Evolutionary conservation across 345 rosid species (phyloP), one percentile per base, ranked within the genome.

Genomic region (Euphorbia peplus): DNA sequence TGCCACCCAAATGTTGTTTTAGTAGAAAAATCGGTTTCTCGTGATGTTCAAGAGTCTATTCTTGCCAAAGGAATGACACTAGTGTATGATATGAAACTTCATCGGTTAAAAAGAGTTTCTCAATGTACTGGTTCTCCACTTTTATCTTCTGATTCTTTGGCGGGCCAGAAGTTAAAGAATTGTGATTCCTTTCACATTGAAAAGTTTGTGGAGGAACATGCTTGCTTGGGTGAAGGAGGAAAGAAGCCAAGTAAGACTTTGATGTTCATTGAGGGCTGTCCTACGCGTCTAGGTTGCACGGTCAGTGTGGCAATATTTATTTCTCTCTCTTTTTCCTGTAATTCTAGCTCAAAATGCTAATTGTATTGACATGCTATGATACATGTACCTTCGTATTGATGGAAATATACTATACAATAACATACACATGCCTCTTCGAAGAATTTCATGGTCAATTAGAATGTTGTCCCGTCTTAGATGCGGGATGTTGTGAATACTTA

Each of bases 251-350:
- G 81, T 70, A 95, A 90, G 77, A 91, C 99, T 42, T 78, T 95
- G 77, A 90, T 95, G 99, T 91, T 91, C 72, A 68, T 95, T 62
- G 95, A 91, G 77, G 98, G 96, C 61, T 95, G 90, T 65, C 90
- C 93, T 35, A 86, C 86, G 32, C 85, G 76, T 71, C 78, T 88
- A 59, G 97, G 96, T 61, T 95, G 95, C 81, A 95, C 99, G 44
- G 99, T 95, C 64, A 88, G 98, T 86, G 2, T 73, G 41, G n/a
- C 42, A 32, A n/a, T 29, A 8, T 5, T 54, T 65, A 3, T 37
- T 64, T 16, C 47, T 64, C n/a, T n/a, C n/a, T 2, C 57, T 18
- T 16, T 44, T 47, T n/a, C 25, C 60, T 19, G 13, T 68, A 39
- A 22, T 22, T 50, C 51, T 44, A 18, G 22, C 3, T 4, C 3